Percentiles rank a stretch among this genome's conserved stretches.
Evolutionary conservation across 306 rosid species (phyloP).

Genomic region (Alnus glutinosa): DNA sequence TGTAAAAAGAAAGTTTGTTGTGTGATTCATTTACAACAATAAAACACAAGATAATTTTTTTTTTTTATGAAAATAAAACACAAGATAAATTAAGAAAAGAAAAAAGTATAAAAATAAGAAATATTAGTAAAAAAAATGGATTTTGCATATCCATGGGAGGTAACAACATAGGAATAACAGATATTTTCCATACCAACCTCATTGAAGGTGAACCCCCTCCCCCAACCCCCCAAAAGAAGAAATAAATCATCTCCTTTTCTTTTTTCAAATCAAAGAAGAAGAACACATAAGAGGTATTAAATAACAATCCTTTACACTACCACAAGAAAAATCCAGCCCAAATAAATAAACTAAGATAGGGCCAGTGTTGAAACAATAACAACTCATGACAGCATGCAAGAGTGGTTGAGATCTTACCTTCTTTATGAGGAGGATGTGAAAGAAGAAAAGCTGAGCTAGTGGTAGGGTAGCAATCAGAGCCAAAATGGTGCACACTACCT

Average conservation of each 20-base stretch:
- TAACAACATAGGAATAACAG: not conserved
- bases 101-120: not conserved
- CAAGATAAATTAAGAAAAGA: not conserved
- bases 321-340: not conserved
- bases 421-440: conserved; percentile 92
- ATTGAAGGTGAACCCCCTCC: not conserved
- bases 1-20: not conserved
- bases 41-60: not conserved
- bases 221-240: not conserved
- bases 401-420: conserved; percentile 49
- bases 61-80: not conserved
- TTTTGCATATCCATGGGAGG: not conserved
- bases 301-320: too few species aligned
- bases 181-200: not conserved
- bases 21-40: not conserved
- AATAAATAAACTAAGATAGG: not conserved
- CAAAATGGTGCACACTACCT: conserved; percentile 88
- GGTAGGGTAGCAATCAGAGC: conserved; percentile 96
- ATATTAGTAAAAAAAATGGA: not conserved
- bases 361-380: not conserved
- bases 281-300: not conserved
- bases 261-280: not conserved
- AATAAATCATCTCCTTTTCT: not conserved
- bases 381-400: not conserved
- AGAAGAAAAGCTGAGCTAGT: conserved; percentile 90